Conservation (phyloP, 306 rosid genomes). For the Castanospermum australe region DNA sequence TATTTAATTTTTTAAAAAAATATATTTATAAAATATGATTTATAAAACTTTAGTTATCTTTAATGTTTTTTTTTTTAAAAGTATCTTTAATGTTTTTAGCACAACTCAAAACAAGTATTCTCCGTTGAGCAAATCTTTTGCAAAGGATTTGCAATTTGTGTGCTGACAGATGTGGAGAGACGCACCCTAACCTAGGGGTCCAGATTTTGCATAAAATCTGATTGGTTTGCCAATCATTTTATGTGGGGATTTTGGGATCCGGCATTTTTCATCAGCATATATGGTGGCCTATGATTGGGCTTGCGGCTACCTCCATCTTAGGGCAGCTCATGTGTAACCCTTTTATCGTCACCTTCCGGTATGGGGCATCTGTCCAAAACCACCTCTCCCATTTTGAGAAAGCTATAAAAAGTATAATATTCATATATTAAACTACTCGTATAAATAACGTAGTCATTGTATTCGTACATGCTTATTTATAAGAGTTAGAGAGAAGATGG, state of each 20-base stretch:
- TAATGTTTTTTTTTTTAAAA: no score
- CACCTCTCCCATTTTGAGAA: background rate
- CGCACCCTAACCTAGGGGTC: background rate
- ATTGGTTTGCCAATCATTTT: constrained; percentile 37
- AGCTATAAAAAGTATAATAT: background rate
- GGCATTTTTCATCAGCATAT: constrained; percentile 14
- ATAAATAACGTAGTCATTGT: background rate
- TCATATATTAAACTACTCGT: background rate
- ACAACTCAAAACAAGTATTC: background rate
- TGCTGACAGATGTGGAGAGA: constrained; percentile 14
- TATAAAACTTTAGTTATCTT: no score
- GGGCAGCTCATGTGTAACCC: constrained; percentile 30
- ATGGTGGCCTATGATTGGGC: constrained; percentile 7
- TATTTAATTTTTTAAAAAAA: no score
- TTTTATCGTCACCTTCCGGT: constrained; percentile 12
- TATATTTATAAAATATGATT: no score
- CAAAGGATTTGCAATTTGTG: constrained; percentile 24
- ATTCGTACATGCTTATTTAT: background rate
- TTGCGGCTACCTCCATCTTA: background rate
- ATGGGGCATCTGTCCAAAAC: background rate
- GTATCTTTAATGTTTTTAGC: no score
- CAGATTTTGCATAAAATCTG: constrained; percentile 37
- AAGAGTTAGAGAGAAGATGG: constrained; percentile 30
- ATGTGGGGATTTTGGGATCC: constrained; percentile 13
- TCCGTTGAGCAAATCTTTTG: background rate